These are phyloP conservation scores for Irpex rosettiformis DNA, from an alignment of 1,284 basidiomycete genomes.

Conservation along the genomic window DNA sequence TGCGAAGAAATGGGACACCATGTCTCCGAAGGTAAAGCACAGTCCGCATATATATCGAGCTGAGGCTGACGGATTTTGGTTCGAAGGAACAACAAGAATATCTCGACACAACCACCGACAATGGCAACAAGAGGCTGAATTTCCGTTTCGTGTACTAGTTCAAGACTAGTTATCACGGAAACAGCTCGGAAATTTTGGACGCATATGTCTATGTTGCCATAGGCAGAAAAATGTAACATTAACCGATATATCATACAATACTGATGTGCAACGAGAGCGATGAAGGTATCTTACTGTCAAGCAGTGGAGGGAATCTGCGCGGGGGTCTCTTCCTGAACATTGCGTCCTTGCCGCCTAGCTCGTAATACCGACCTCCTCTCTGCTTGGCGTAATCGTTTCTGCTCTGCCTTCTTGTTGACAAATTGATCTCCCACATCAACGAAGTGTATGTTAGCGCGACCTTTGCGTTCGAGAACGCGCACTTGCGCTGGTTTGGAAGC, in stretches of 20 bases:
- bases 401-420: constrained; percentile 50
- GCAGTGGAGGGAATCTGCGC: background rate
- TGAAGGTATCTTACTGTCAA: background rate
- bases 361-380: constrained; percentile 39
- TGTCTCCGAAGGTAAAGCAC: constrained; percentile 43
- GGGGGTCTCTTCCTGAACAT: background rate
- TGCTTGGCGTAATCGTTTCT: constrained; percentile 45
- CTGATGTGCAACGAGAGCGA: background rate
- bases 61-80: background rate
- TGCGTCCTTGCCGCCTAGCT: constrained; percentile 16
- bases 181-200: no score
- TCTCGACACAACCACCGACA: constrained; percentile 52
- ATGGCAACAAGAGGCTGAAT: constrained; percentile 55
- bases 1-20: constrained; percentile 48
- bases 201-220: background rate
- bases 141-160: constrained; percentile 56
- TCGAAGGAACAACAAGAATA: constrained; percentile 51
- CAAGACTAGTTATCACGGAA: no score
- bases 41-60: background rate
- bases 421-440: constrained; percentile 69
- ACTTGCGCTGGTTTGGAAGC: constrained; percentile 23
- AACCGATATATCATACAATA: background rate
- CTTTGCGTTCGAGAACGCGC: constrained; percentile 27
- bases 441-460: constrained; percentile 55
- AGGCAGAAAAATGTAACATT: background rate